These are phyloP conservation scores for Hortiboletus campestris DNA, from an alignment of 768 basidiomycete species.

Conservation along the genomic window DNA sequence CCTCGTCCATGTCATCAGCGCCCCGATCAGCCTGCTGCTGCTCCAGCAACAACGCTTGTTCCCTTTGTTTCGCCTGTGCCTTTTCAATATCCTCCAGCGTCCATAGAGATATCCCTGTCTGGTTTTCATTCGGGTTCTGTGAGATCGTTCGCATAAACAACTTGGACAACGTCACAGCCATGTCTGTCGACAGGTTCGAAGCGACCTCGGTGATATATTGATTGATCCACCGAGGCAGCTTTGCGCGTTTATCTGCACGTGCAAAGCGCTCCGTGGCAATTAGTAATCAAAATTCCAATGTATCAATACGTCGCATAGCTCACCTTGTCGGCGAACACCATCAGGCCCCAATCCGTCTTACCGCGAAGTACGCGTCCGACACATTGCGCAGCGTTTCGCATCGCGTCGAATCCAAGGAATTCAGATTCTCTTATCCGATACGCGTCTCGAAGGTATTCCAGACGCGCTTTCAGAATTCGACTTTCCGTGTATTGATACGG, in stretches of 20 bases:
- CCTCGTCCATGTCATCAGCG: constrained; percentile 40
- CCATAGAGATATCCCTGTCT: constrained; percentile 94
- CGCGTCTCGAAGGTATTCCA: constrained; percentile 97
- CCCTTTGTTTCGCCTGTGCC: constrained; percentile 79
- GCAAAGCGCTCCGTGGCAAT: constrained; percentile 71
- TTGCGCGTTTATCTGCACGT: constrained; percentile 88
- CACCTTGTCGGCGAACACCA: constrained; percentile 99
- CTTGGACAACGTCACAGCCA: constrained; percentile 93
- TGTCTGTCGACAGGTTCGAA: constrained; percentile 96
- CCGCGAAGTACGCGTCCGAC: constrained; percentile 96
- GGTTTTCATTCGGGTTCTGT: constrained; percentile 94
- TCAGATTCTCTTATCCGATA: constrained; percentile 98
- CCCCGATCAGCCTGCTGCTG: constrained; percentile 20
- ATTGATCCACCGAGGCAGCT: constrained; percentile 98
- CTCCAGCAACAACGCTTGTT: constrained; percentile 51
- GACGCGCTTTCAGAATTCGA: constrained; percentile 92
- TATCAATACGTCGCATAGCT: constrained; percentile 1
- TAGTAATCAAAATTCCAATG: not conserved
- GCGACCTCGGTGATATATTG: constrained; percentile 99
- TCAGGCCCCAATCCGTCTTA: constrained; percentile 99
- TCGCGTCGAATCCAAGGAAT: constrained; percentile 98
- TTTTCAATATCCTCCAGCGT: constrained; percentile 88
- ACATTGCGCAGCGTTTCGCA: constrained; percentile 99
- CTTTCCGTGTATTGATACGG: constrained; percentile 99
- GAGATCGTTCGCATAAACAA: constrained; percentile 98